Evolutionary conservation across 73 alveolate genomes (phyloP).

Genomic region (Stentor roeselii): DNA sequence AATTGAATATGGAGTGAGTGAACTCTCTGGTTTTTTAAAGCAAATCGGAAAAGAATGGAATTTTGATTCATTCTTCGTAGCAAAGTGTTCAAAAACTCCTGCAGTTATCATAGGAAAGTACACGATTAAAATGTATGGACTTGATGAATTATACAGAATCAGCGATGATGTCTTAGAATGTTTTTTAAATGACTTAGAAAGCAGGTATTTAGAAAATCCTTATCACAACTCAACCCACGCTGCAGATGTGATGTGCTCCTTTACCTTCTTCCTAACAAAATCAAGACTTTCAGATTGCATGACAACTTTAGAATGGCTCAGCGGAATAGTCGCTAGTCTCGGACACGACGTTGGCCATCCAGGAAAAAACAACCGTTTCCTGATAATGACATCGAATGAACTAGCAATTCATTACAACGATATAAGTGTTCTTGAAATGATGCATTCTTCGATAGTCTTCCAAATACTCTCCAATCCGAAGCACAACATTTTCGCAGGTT

Average conservation of each 20-base stretch:
- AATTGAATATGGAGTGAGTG: not conserved
- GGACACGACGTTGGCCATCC: conserved; percentile 86
- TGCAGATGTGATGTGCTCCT: conserved; percentile 72
- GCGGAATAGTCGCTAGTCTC: conserved; percentile 68
- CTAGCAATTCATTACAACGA: conserved; percentile 80
- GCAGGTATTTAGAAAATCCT: conserved; percentile 41
- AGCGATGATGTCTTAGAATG: conserved; percentile 26
- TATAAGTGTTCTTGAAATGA: conserved; percentile 69
- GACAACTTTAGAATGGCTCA: conserved; percentile 61
- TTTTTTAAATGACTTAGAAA: conserved; percentile 29
- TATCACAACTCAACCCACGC: conserved; percentile 86
- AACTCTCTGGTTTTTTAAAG: conserved; percentile 13
- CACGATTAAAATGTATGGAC: conserved; percentile 1
- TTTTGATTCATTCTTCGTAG: conserved; percentile 9
- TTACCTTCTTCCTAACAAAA: conserved; percentile 49
- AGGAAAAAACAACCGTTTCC: conserved; percentile 74
- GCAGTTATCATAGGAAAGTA: conserved; percentile 11
- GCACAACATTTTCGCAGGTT: conserved; percentile 49
- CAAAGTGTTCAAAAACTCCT: conserved; percentile 16
- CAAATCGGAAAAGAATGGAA: conserved; percentile 30
- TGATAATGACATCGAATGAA: conserved; percentile 71
- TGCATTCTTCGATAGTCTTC: conserved; percentile 70
- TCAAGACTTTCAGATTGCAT: conserved; percentile 65
- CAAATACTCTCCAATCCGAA: conserved; percentile 33
- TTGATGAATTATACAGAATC: conserved; percentile 33